A percentile compares a stretch with the other conserved stretches of the same genome.
Conservation (phyloP, 2,329 filamentous ascomycete species). For the Arthrobotrys sphaeroides region DNA sequence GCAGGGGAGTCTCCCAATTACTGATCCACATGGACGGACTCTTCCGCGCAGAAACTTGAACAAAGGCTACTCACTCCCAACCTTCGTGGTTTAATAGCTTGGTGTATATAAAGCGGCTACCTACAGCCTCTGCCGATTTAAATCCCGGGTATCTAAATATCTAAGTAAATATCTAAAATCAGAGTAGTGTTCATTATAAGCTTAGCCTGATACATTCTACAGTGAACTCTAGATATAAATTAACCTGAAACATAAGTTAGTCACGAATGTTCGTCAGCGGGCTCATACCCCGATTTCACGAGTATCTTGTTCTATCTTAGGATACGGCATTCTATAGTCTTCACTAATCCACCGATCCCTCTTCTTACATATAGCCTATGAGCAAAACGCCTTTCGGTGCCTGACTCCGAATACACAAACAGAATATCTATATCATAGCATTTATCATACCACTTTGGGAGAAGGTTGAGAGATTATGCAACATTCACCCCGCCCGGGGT, state of each 20-base stretch:
- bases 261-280: background rate
- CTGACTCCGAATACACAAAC: background rate
- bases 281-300: background rate
- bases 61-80: background rate
- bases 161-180: background rate
- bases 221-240: background rate
- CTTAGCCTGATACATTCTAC: background rate
- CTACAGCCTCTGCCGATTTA: background rate
- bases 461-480: conserved; percentile 31
- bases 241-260: background rate
- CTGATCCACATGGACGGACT: background rate
- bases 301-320: background rate
- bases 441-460: conserved; percentile 2
- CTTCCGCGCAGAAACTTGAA: background rate
- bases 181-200: no score
- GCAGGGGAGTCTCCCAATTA: background rate
- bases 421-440: background rate
- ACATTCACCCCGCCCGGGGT: conserved; percentile 19
- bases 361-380: background rate
- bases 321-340: background rate
- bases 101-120: background rate
- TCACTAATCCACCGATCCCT: background rate
- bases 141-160: no score
- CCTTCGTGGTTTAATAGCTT: background rate
- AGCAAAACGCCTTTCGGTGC: background rate